Percentiles rank a stretch among this genome's conserved stretches.
phyloP scores from a whole-genome alignment of 352 stramenopile species.

The Pythium scleroteichum region DNA sequence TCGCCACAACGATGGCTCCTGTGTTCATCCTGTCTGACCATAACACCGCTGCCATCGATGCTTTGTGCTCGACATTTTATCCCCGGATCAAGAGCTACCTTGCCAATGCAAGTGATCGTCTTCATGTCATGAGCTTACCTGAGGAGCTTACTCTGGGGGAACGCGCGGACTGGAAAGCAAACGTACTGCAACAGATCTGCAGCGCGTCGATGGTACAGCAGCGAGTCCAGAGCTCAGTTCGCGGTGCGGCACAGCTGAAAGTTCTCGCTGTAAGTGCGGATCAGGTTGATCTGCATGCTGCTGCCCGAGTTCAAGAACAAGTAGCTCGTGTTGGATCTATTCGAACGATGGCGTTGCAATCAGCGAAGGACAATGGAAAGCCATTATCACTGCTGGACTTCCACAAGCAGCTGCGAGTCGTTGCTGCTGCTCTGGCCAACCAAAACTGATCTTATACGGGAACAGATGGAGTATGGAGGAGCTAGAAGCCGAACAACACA shows the following conservation, averaged over 20 bases:
- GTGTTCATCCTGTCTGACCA: slow-evolving; percentile 27
- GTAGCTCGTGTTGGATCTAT: slow-evolving; percentile 17
- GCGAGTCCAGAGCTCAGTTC: not conserved
- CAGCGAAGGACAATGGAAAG: slow-evolving; percentile 8
- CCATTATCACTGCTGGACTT: slow-evolving; percentile 25
- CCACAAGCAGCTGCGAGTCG: slow-evolving; percentile 18
- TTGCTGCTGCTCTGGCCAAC: slow-evolving; percentile 6
- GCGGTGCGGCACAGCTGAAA: slow-evolving; percentile 1
- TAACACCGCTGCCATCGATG: not conserved
- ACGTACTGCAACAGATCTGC: slow-evolving; percentile 22
- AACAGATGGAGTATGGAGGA: no score
- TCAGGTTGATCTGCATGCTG: slow-evolving; percentile 9
- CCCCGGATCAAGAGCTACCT: slow-evolving; percentile 22
- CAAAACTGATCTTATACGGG: not conserved
- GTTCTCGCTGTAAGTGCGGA: slow-evolving; percentile 22
- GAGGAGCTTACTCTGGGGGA: not conserved
- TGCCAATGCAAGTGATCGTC: not conserved
- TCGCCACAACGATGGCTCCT: slow-evolving; percentile 5
- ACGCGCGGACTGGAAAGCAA: slow-evolving; percentile 14
- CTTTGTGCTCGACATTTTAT: slow-evolving; percentile 22
- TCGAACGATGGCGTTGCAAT: slow-evolving; percentile 12
- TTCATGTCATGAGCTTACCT: slow-evolving; percentile 14
- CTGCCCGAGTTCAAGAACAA: slow-evolving; percentile 13
- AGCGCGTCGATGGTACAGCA: slow-evolving; percentile 1
- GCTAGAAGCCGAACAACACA: no score